phyloP scores from a whole-genome alignment of 2,329 filamentous ascomycete genomes.

The Helotiales sp. region DNA sequence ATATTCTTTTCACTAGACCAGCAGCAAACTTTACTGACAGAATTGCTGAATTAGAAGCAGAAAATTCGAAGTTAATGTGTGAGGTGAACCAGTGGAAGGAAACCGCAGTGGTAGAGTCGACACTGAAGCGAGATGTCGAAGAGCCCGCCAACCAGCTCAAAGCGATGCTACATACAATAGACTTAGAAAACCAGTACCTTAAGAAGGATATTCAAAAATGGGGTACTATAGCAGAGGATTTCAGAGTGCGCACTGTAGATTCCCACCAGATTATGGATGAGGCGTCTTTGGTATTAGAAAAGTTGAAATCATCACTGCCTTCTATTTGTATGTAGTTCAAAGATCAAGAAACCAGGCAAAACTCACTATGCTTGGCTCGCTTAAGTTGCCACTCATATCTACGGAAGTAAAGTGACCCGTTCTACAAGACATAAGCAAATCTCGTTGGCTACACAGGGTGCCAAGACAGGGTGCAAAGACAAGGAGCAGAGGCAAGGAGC shows the following conservation, averaged over 20 bases:
- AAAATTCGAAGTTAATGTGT: conserved; percentile 15
- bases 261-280: conserved; percentile 16
- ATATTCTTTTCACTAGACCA: conserved; percentile 16
- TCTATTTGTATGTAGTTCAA: background rate
- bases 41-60: conserved; percentile 19
- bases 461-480: conserved; percentile 7
- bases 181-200: conserved; percentile 19
- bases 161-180: conserved; percentile 12
- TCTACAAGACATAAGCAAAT: conserved; percentile 2
- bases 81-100: conserved; percentile 14
- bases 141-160: conserved; percentile 11
- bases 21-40: conserved; percentile 17
- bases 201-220: conserved; percentile 21
- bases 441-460: conserved; percentile 8
- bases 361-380: background rate
- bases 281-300: background rate
- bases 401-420: background rate
- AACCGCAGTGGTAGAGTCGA: conserved; percentile 14
- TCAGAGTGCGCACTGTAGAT: conserved; percentile 11
- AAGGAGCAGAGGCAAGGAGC: conserved; percentile 5
- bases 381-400: background rate
- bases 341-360: background rate
- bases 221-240: conserved; percentile 18
- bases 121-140: conserved; percentile 14
- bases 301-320: background rate